phyloP scores from a whole-genome alignment of 1,284 basidiomycete species.

The Trichosporon ovoides region DNA sequence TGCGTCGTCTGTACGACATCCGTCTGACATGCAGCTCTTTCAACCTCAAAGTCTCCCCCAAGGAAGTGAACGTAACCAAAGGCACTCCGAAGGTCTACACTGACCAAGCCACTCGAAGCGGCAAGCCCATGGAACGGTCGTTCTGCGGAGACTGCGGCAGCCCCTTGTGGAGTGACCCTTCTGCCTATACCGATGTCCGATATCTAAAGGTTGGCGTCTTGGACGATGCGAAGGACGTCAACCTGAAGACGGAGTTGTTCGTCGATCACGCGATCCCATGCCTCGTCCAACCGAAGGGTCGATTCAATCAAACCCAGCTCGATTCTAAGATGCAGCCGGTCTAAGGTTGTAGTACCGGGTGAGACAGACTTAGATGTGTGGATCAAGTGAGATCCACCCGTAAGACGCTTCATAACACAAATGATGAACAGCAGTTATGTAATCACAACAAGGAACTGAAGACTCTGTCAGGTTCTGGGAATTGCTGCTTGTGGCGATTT shows the following conservation, averaged over 20 bases:
- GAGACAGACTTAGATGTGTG: too few relatives aligned
- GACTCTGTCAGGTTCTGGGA: too few relatives aligned
- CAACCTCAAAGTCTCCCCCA: conserved; percentile 10
- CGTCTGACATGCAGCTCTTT: conserved; percentile 12
- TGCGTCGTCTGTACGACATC: not conserved
- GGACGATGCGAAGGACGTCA: not conserved
- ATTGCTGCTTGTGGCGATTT: too few relatives aligned
- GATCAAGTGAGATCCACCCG: too few relatives aligned
- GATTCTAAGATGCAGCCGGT: conserved; percentile 3
- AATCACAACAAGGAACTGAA: too few relatives aligned
- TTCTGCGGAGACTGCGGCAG: conserved; percentile 20
- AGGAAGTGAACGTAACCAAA: conserved; percentile 12
- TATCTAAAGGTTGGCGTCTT: conserved; percentile 12
- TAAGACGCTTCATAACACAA: too few relatives aligned
- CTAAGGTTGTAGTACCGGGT: too few relatives aligned
- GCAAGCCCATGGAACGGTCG: conserved; percentile 14
- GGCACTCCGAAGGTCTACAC: conserved; percentile 12
- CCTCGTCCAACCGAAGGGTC: not conserved
- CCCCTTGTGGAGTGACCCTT: conserved; percentile 16
- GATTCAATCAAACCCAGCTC: not conserved
- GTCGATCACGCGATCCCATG: not conserved
- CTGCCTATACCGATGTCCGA: not conserved
- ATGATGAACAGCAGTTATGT: too few relatives aligned
- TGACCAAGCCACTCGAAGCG: conserved; percentile 8
- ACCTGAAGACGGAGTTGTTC: not conserved